Conservation (phyloP, 2,329 filamentous ascomycete genomes). For the Penicillium sp. region DNA sequence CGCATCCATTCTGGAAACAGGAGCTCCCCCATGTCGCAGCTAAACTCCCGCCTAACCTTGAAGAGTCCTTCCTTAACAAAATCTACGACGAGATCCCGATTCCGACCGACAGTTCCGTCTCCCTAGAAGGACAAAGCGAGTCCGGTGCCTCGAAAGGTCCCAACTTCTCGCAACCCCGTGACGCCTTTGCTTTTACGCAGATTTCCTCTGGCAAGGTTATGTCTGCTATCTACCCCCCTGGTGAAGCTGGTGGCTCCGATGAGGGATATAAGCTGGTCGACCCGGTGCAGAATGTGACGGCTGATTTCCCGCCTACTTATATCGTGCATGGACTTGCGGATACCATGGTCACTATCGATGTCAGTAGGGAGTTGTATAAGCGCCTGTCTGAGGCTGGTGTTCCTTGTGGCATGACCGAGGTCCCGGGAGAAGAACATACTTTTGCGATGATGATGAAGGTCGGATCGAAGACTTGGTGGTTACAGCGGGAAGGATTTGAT, state of each 20-base stretch:
- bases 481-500: slow-evolving; percentile 45
- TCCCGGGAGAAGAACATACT: slow-evolving; percentile 46
- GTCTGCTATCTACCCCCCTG: slow-evolving; percentile 30
- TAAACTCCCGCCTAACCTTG: slow-evolving; percentile 28
- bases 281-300: slow-evolving; percentile 34
- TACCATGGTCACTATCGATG: slow-evolving; percentile 39
- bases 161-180: slow-evolving; percentile 38
- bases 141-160: slow-evolving; percentile 27
- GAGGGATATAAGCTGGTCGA: slow-evolving; percentile 30
- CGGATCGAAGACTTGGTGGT: slow-evolving; percentile 34
- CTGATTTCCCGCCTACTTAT: slow-evolving; percentile 41
- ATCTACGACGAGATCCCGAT: slow-evolving; percentile 40
- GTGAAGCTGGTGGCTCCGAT: slow-evolving; percentile 5
- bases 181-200: slow-evolving; percentile 45
- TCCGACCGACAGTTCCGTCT: slow-evolving; percentile 42
- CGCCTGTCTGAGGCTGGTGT: slow-evolving; percentile 32
- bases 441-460: slow-evolving; percentile 47
- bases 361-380: slow-evolving; percentile 35
- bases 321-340: slow-evolving; percentile 46
- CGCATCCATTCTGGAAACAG: slow-evolving; percentile 38
- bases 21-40: slow-evolving; percentile 32
- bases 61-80: slow-evolving; percentile 33
- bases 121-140: slow-evolving; percentile 42
- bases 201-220: slow-evolving; percentile 44
- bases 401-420: slow-evolving; percentile 37